Conservation (phyloP, 768 basidiomycete genomes). For the Dioszegia hungarica region DNA sequence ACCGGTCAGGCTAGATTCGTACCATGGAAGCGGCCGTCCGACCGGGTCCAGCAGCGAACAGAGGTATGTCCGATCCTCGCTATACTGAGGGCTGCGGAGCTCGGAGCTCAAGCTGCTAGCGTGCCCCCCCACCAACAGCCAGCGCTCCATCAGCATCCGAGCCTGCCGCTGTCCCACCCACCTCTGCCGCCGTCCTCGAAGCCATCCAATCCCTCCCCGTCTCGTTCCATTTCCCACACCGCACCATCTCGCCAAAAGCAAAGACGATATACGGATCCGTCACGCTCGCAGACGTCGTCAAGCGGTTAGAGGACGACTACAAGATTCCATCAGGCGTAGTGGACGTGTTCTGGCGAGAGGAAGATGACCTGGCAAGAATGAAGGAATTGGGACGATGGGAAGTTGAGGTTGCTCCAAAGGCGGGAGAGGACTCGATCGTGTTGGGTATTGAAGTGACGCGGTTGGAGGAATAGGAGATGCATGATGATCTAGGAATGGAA, state of each 20-base stretch:
- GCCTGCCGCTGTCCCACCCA: slow-evolving; percentile 3
- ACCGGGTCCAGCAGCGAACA: background rate
- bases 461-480: background rate
- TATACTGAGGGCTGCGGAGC: background rate
- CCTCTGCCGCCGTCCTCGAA: slow-evolving; percentile 6
- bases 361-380: slow-evolving; percentile 20
- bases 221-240: slow-evolving; percentile 13
- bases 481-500: background rate
- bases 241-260: slow-evolving; percentile 13
- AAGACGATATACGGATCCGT: slow-evolving; percentile 17
- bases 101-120: too few relatives aligned
- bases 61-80: background rate
- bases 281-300: slow-evolving; percentile 20
- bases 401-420: slow-evolving; percentile 12
- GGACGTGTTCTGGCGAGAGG: slow-evolving; percentile 10
- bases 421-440: slow-evolving; percentile 12
- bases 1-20: slow-evolving; percentile 27
- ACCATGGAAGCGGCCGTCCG: slow-evolving; percentile 19
- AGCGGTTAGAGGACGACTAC: slow-evolving; percentile 11
- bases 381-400: slow-evolving; percentile 23
- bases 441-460: slow-evolving; percentile 20
- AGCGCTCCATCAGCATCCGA: background rate
- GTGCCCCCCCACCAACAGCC: too few relatives aligned
- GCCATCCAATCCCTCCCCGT: slow-evolving; percentile 16
- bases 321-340: slow-evolving; percentile 5